phyloP scores from a whole-genome alignment of 805 yeast genomes.

The Wickerhamomyces queroliae region DNA sequence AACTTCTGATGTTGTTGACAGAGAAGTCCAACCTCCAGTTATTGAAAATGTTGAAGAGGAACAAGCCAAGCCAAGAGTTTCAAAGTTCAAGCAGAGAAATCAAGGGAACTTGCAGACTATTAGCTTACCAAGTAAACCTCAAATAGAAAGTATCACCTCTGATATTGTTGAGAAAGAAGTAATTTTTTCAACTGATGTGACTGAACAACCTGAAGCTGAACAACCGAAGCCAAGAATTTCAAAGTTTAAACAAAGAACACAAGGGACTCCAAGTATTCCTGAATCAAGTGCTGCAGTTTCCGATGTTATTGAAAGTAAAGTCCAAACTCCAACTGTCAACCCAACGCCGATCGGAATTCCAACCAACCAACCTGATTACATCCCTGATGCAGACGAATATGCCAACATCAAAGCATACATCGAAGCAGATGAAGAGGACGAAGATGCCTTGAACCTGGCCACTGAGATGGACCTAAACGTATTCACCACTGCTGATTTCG shows the following conservation, averaged over 20 bases:
- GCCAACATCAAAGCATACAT: constrained; percentile 11
- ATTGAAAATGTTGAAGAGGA: constrained; percentile 51
- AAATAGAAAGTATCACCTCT: not conserved
- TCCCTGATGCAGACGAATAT: constrained; percentile 6
- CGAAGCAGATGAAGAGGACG: constrained; percentile 14
- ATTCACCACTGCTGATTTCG: constrained; percentile 6
- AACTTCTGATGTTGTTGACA: too few relatives aligned
- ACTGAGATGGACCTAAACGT: constrained; percentile 5
- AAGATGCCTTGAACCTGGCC: constrained; percentile 6
- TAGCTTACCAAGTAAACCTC: not conserved
- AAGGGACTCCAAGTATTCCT: not conserved
- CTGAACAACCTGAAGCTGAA: not conserved
- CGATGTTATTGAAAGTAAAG: not conserved
- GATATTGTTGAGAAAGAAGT: constrained; percentile 4
- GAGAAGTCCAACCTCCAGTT: constrained; percentile 48
- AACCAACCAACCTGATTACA: too few relatives aligned
- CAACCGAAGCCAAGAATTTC: not conserved
- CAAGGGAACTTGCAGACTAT: too few relatives aligned
- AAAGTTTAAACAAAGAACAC: not conserved
- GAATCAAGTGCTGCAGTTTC: not conserved
- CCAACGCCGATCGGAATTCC: too few relatives aligned
- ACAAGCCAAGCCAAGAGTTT: constrained; percentile 12
- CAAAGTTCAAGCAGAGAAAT: constrained; percentile 16
- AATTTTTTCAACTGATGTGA: not conserved
- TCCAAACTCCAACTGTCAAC: not conserved